Conservation (phyloP, 371 early-diverging fungal genomes). For the Syncephalis plumigaleata region DNA sequence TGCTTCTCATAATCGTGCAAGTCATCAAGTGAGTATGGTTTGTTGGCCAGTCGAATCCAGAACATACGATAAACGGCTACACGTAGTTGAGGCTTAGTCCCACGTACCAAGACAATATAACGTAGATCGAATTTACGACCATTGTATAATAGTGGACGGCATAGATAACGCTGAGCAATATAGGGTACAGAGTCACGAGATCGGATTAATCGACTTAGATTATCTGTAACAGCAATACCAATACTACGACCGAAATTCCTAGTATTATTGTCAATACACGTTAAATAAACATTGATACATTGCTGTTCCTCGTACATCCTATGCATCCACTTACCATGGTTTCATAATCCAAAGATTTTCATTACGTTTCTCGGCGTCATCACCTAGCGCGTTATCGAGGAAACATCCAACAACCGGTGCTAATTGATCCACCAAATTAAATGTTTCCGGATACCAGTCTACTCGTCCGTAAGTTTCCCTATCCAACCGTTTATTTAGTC, state of each 20-base stretch:
- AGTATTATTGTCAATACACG: no score
- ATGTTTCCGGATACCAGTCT: constrained; percentile 26
- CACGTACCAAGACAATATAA: constrained; percentile 30
- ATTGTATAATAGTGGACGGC: constrained; percentile 30
- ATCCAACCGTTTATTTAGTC: no score
- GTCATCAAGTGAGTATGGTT: constrained; percentile 16
- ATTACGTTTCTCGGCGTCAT: constrained; percentile 2
- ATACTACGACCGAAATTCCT: constrained; percentile 14
- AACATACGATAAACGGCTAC: constrained; percentile 35
- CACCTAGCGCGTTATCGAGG: no score
- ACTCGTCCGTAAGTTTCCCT: constrained; percentile 19
- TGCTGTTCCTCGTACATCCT: no score
- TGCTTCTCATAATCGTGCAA: constrained; percentile 34
- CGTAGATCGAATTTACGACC: constrained; percentile 37
- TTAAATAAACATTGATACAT: no score
- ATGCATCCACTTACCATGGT: constrained; percentile 26
- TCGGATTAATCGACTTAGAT: constrained; percentile 24
- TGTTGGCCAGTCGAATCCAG: constrained; percentile 38
- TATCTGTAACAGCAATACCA: constrained; percentile 21
- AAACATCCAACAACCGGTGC: no score
- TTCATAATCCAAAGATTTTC: constrained; percentile 32
- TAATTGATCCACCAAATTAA: constrained; percentile 25
- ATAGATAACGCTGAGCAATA: constrained; percentile 28
- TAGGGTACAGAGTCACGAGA: constrained; percentile 28
- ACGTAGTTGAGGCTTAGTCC: constrained; percentile 17